Evolutionary conservation across 306 rosid species (phyloP).

Genomic region (Lablab purpureus): DNA sequence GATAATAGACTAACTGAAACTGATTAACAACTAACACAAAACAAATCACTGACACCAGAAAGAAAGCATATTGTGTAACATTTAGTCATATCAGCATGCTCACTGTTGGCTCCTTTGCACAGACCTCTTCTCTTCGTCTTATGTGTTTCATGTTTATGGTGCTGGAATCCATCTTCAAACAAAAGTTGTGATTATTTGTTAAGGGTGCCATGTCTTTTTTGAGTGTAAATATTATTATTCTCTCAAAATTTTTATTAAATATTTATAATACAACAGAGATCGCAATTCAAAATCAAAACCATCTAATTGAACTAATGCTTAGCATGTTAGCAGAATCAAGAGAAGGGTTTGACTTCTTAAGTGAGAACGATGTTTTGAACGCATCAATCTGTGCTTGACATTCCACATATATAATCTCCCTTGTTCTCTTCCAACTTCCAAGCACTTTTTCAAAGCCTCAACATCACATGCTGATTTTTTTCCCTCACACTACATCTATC

Average conservation of each 20-base stretch:
- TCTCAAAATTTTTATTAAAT: neutral
- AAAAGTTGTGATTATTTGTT: neutral
- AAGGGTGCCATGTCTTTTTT: neutral
- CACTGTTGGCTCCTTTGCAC: neutral
- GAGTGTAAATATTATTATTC: neutral
- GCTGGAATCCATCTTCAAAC: neutral
- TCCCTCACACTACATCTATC: too few relatives aligned
- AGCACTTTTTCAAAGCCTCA: too few relatives aligned
- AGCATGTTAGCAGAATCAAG: conserved; percentile 48
- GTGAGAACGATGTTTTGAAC: conserved; percentile 72
- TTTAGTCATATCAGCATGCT: neutral
- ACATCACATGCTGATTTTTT: too few relatives aligned
- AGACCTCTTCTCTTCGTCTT: neutral
- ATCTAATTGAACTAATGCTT: conserved; percentile 14
- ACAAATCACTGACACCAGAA: neutral
- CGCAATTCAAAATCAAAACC: conserved; percentile 12
- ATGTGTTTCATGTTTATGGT: neutral
- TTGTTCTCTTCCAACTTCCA: too few relatives aligned
- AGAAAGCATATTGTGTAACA: neutral
- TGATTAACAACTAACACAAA: too few relatives aligned
- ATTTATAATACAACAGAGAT: conserved; percentile 18
- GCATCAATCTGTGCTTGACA: conserved; percentile 1
- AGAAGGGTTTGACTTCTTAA: conserved; percentile 61
- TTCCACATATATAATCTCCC: too few relatives aligned
- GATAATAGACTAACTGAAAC: too few relatives aligned